Conservation (phyloP, 169 alveolate species). For the Cystoisospora suis region DNA sequence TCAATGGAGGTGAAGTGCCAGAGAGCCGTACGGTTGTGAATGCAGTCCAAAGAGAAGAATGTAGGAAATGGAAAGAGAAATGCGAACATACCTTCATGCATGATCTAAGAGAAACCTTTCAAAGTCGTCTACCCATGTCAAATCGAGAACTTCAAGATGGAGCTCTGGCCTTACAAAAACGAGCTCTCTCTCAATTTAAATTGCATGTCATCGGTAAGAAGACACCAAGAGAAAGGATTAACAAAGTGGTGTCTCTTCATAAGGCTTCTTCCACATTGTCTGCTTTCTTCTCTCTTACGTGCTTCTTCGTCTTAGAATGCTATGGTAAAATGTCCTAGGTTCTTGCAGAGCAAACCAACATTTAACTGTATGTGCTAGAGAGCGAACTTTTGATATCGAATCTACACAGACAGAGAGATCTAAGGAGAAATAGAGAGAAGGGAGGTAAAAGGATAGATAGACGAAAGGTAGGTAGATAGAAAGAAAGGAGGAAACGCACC, state of each 20-base stretch:
- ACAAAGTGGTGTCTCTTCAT: no score
- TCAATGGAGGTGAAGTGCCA: slow-evolving; percentile 61
- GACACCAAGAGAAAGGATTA: not conserved
- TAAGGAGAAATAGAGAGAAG: no score
- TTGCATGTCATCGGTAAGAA: slow-evolving; percentile 56
- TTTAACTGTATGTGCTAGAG: no score
- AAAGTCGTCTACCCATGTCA: slow-evolving; percentile 40
- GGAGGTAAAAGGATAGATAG: no score
- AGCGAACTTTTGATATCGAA: no score
- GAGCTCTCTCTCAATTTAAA: slow-evolving; percentile 46
- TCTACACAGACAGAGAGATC: no score
- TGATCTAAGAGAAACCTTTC: slow-evolving; percentile 58
- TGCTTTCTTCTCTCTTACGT: no score
- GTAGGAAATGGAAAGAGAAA: slow-evolving; percentile 51
- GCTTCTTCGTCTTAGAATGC: no score
- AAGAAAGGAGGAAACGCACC: no score
- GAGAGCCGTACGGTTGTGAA: slow-evolving; percentile 51
- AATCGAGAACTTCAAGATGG: slow-evolving; percentile 58
- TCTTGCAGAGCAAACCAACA: no score
- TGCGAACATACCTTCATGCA: slow-evolving; percentile 58
- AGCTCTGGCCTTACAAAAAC: slow-evolving; percentile 48
- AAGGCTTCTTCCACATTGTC: no score
- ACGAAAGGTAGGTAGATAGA: not conserved
- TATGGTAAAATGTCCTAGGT: no score
- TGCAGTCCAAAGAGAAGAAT: slow-evolving; percentile 54